Conservation (phyloP, 1,139 yeast species). For the Kazachstania sp. region DNA sequence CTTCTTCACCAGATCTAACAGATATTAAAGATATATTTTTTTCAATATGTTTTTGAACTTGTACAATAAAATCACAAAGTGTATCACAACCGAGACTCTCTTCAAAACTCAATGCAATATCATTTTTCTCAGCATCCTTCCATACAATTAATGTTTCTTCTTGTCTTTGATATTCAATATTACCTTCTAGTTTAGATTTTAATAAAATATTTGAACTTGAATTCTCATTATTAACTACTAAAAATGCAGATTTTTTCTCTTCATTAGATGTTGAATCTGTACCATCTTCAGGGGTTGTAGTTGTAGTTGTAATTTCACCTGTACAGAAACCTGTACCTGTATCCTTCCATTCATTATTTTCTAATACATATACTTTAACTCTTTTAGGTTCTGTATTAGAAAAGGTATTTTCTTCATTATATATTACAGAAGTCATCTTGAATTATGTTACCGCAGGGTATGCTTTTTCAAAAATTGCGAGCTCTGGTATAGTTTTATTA, state of each 20-base stretch:
- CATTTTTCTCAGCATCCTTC: slow-evolving; percentile 74
- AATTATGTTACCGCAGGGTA: not conserved
- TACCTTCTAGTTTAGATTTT: slow-evolving; percentile 59
- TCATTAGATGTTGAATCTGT: slow-evolving; percentile 7
- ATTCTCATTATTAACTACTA: slow-evolving; percentile 70
- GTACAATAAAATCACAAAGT: slow-evolving; percentile 70
- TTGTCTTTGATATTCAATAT: slow-evolving; percentile 81
- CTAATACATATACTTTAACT: slow-evolving; percentile 79
- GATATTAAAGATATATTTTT: slow-evolving; percentile 68
- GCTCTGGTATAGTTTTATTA: too few relatives aligned
- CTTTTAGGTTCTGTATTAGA: slow-evolving; percentile 46
- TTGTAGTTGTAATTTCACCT: slow-evolving; percentile 35
- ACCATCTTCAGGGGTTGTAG: not conserved
- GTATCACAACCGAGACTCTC: slow-evolving; percentile 85
- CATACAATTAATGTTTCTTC: slow-evolving; percentile 93
- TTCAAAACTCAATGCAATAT: slow-evolving; percentile 85
- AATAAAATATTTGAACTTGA: slow-evolving; percentile 53
- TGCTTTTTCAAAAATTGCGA: not conserved
- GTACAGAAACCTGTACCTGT: slow-evolving; percentile 88
- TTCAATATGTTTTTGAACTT: slow-evolving; percentile 55
- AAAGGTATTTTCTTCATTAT: slow-evolving; percentile 4
- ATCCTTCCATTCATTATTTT: slow-evolving; percentile 82
- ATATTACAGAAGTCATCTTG: not conserved
- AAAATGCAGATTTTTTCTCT: slow-evolving; percentile 35
- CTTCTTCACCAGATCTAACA: slow-evolving; percentile 46